phyloP scores from a whole-genome alignment of 2,329 filamentous ascomycete species.

The Neofusicoccum cordaticola region DNA sequence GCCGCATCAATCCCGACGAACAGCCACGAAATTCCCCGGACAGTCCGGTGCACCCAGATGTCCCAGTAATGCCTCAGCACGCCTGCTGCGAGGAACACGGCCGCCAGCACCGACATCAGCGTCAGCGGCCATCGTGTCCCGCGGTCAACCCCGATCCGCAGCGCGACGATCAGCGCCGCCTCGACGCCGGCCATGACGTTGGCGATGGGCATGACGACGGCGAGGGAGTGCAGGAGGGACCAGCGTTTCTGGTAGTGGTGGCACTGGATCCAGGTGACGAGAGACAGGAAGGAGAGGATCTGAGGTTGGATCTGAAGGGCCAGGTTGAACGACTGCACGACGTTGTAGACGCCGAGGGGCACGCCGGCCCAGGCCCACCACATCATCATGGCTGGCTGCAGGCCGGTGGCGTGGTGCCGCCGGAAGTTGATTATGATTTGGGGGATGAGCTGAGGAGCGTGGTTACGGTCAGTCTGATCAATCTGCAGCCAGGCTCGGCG shows the following conservation, averaged over 20 bases:
- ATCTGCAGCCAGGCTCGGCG: no score
- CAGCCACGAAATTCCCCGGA: slow-evolving; percentile 68
- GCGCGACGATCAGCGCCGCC: slow-evolving; percentile 56
- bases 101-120: slow-evolving; percentile 65
- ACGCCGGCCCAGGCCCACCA: slow-evolving; percentile 67
- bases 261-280: slow-evolving; percentile 56
- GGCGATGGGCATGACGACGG: slow-evolving; percentile 52
- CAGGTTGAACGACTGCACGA: slow-evolving; percentile 53
- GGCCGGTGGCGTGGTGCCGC: slow-evolving; percentile 62
- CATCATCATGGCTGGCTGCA: slow-evolving; percentile 71
- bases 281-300: slow-evolving; percentile 52
- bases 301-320: slow-evolving; percentile 56
- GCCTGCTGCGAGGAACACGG: slow-evolving; percentile 61
- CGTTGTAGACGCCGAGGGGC: slow-evolving; percentile 62
- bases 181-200: slow-evolving; percentile 59
- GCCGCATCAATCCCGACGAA: slow-evolving; percentile 69
- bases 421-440: slow-evolving; percentile 68
- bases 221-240: slow-evolving; percentile 40
- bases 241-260: slow-evolving; percentile 51
- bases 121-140: slow-evolving; percentile 59
- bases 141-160: slow-evolving; percentile 39
- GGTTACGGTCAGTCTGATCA: background rate
- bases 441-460: slow-evolving; percentile 55
- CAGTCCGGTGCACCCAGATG: slow-evolving; percentile 64
- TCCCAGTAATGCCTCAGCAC: slow-evolving; percentile 69